Evolutionary conservation across 495 filamentous ascomycete species (phyloP).

Genomic region (Penicillium canariense): DNA sequence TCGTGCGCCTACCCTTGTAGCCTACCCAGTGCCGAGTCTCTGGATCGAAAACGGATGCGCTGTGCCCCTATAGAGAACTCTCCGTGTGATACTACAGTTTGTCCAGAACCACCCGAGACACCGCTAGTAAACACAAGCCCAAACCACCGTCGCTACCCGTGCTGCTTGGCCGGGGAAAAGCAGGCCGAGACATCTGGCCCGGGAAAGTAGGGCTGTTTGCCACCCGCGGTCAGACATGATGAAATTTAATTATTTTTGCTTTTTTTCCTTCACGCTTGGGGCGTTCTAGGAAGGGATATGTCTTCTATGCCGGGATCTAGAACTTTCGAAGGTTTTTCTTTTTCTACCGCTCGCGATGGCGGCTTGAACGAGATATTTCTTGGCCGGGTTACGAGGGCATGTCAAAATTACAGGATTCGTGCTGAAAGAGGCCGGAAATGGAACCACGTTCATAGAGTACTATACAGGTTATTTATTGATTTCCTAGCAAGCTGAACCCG

Average conservation of each 20-base stretch:
- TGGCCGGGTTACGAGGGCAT: too few relatives aligned
- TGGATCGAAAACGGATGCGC: neutral
- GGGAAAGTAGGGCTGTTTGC: neutral
- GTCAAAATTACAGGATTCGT: too few relatives aligned
- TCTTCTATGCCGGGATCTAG: neutral
- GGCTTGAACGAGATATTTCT: neutral
- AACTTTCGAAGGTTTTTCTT: slow-evolving; percentile 1
- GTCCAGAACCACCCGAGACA: neutral
- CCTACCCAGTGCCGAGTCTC: neutral
- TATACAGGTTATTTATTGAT: too few relatives aligned
- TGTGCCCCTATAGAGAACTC: neutral
- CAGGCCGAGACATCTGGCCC: neutral
- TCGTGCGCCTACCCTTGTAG: too few relatives aligned
- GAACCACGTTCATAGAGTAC: too few relatives aligned
- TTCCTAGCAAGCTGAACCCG: too few relatives aligned
- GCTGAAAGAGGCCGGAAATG: too few relatives aligned
- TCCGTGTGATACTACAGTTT: neutral
- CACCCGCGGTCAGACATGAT: neutral
- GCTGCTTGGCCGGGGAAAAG: neutral
- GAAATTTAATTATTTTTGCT: neutral
- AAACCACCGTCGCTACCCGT: neutral
- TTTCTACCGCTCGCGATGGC: too few relatives aligned
- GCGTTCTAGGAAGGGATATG: neutral
- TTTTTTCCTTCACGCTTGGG: neutral
- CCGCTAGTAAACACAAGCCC: neutral